Base-by-base conservation (phyloP, 2,329 filamentous ascomycete genomes). In the Ophiobolus disseminans region DNA sequence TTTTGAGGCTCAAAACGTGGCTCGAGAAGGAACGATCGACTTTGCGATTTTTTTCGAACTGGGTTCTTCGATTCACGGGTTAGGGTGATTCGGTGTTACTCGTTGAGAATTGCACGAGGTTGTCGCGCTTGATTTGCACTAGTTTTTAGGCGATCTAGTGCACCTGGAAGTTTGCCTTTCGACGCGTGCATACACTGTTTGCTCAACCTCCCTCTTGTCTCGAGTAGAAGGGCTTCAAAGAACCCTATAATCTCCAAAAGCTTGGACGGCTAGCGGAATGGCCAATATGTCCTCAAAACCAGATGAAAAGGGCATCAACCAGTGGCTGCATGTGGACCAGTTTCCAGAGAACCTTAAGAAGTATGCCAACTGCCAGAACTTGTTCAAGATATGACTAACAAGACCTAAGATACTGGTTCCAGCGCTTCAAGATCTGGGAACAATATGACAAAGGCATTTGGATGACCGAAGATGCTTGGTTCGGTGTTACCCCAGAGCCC, bases 381-480 rank as follows among this genome's bases (percentile, higher is more conserved):
- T n/a, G 10, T 28, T n/a, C n/a, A n/a, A n/a, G 9, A 28, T 10
- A 28, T n/a, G 25, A 16, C 45, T 36, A 50, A 58, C 22, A 31
- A 20, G 25, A 45, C 23, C n/a, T 3, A 37, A 95, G 91, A 71
- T 99, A 99, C 75, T 99, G 90, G 84, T 81, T 87, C 13, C 92
- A 97, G 67, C 85, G 94, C 50, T 87, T 94, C 72, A 87, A 86
- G 42, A 89, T 99, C 58, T 99, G 96, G 75, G 87, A 87, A 13
- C 82, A 82, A 62, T 99, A 97, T 69, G 88, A 97, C 69, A 82
- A 92, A 49, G 93, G 91, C 45, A 83, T 99, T 58, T 88, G 86
- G 79, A 85, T 99, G 80, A 99, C 95, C 0, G 87, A 96, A 70
- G 88, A 93, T 75, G 89, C 91, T 44, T 99, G 94, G 94, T 99